Evolutionary conservation across 768 basidiomycete genomes (phyloP), one percentile per base, ranked within the genome.

Genomic region (Suillus subluteus): DNA sequence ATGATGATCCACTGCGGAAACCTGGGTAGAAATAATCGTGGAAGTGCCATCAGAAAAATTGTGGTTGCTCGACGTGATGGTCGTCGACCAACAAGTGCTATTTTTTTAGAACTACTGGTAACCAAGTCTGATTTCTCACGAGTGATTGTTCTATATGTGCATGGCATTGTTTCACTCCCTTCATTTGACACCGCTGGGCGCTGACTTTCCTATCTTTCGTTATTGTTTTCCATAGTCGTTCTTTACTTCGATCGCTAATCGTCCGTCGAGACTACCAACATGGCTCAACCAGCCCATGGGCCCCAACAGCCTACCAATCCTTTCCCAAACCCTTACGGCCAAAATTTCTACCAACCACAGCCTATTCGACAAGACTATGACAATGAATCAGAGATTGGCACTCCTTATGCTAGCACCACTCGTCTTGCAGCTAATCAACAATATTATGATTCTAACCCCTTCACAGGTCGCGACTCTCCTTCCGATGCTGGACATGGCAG

Each of bases 341-440:
- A 70, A 50, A 66, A 65, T 55, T 71, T 68, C 21, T 69, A 70
- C 38, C 58, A 59, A 41, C 73, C 72, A 40, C 78, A 76, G 40
- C 70, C 75, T 61, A 78, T 79, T 26, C 71, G 78, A 62, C 79
- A 78, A 56, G 77, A 79, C 66, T 82, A 82, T 70, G 81, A 81
- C 70, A 80, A 72, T 65, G 86, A 88, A 71, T 84, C 83, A 6
- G 86, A 87, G 68, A 72, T 78, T 62, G 77, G 81, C 50, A 87
- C 88, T 73, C 86, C 84, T 66, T 88, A 87, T 75, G 82, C 82
- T n/a, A 86, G 86, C 73, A 84, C 85, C 0, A 83, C 87, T 48
- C 81, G 86, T 70, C 82, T 88, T 62, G 85, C 86, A 41, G 80
- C 80, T 66, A 82, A 80, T 58, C 70, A 74, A 44, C 79, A 81